Conservation (phyloP, 805 yeast genomes). For the Yamadazyma olivae region DNA sequence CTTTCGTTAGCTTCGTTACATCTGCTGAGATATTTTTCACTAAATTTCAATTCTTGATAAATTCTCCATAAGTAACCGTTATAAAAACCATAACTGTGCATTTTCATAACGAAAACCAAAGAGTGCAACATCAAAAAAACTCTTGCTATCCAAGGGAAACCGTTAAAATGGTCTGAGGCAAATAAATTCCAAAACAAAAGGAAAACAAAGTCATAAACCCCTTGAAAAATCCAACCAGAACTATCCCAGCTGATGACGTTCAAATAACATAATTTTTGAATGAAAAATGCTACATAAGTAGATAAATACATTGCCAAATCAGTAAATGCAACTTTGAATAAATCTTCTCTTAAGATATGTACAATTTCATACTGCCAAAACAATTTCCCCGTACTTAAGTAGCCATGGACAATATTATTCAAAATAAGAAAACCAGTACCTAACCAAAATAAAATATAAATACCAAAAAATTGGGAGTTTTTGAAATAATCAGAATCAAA, state of each 20-base stretch:
- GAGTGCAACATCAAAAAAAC: slow-evolving; percentile 83
- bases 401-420: slow-evolving; percentile 53
- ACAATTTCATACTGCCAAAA: slow-evolving; percentile 54
- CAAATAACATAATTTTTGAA: slow-evolving; percentile 54
- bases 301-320: slow-evolving; percentile 74
- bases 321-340: slow-evolving; percentile 65
- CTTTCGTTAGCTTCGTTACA: slow-evolving; percentile 26
- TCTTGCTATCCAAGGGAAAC: slow-evolving; percentile 86
- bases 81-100: slow-evolving; percentile 89
- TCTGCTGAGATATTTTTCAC: slow-evolving; percentile 42
- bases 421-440: slow-evolving; percentile 53
- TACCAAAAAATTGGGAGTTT: slow-evolving; percentile 64
- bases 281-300: slow-evolving; percentile 54
- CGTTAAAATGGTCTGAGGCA: slow-evolving; percentile 45
- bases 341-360: slow-evolving; percentile 54
- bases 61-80: slow-evolving; percentile 86
- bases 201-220: slow-evolving; percentile 51
- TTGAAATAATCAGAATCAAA: slow-evolving; percentile 49
- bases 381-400: slow-evolving; percentile 38
- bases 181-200: slow-evolving; percentile 52
- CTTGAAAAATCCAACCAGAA: slow-evolving; percentile 63
- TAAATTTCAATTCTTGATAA: slow-evolving; percentile 49
- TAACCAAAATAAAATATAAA: slow-evolving; percentile 79
- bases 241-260: slow-evolving; percentile 55
- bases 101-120: slow-evolving; percentile 86